Evolutionary conservation across 495 filamentous ascomycete species (phyloP), one percentile per base, ranked within the genome.

Genomic region (Trichoderma virens): DNA sequence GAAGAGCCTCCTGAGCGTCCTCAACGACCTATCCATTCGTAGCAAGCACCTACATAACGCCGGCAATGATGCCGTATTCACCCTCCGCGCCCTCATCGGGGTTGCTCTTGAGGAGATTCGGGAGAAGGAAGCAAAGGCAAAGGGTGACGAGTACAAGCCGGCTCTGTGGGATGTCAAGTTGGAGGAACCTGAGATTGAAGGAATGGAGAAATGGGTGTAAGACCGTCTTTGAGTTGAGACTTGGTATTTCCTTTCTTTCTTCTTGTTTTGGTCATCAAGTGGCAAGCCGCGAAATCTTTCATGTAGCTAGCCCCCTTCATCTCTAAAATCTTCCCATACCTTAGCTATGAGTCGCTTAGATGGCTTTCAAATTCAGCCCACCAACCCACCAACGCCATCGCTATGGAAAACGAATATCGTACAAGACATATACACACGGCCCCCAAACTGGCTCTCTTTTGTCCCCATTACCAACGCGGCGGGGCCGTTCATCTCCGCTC

Each of bases 11-110:
- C 80, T 72, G 2, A 70, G 35, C 14, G 74, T 95, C n/a, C 80
- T 96, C 32, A 64, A 70, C 56, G 80, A 85, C n/a, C 71, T 96
- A 35, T 85, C 78, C 13, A 80, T 95, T 14, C 69, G 71, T 1
- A 82, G 75, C 6, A 81, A 80, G 76, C 76, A 92, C 67, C 76
- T 93, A 51, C 94, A 98, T 74, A 97, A 98, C 68, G 94, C 89
- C 3, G 85, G 94, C n/a, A 98, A 98, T 71, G 94, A 98, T 70
- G 94, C 94, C 5, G 84, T 84, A 6, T 96, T 90, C 72, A 93
- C 93, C 0, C 70, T 97, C 65, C 85, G 87, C 66, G 88, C 85
- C 31, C 81, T 96, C 79, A 71, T 98, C 13, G 82, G 76, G 14
- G 82, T 97, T 67, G 79, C 83, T 54, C 70, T 91, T 65, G 78